Conservation (phyloP, 768 basidiomycete species). For the Coprinopsis sp. region DNA sequence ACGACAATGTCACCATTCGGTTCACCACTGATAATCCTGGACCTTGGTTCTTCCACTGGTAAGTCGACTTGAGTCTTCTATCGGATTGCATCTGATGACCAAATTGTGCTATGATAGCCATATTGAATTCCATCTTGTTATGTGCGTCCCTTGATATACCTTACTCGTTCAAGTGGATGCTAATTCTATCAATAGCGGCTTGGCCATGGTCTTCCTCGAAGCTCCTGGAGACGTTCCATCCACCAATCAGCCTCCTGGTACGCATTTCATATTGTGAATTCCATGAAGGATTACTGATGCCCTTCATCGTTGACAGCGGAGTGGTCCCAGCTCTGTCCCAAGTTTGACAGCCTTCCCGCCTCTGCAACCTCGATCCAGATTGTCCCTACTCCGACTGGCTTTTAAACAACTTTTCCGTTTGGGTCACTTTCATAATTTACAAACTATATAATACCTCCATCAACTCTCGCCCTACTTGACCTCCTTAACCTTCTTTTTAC, state of each 20-base stretch:
- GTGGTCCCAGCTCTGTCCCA: conserved; percentile 24
- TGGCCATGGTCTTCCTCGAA: conserved; percentile 32
- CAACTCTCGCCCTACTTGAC: no score
- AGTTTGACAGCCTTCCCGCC: conserved; percentile 10
- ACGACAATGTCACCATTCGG: conserved; percentile 17
- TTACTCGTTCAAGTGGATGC: background rate
- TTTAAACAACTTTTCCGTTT: no score
- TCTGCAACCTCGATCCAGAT: conserved; percentile 5
- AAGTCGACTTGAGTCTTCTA: background rate
- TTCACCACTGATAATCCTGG: conserved; percentile 19
- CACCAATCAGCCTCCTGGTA: conserved; percentile 16
- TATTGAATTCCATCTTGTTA: conserved; percentile 9
- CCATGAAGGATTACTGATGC: background rate
- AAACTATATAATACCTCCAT: no score
- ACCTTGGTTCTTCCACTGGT: conserved; percentile 21
- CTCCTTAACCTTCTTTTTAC: no score
- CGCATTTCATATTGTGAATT: background rate
- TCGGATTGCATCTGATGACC: background rate
- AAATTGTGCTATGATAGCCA: background rate
- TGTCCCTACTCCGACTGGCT: conserved; percentile 5
- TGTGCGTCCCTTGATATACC: conserved; percentile 2
- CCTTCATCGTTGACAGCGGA: conserved; percentile 11
- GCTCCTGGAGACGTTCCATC: conserved; percentile 14
- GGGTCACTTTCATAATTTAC: no score
- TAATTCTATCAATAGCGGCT: conserved; percentile 14